phyloP scores from a whole-genome alignment of 2,329 filamentous ascomycete species.

The Macrophomina tecta region DNA sequence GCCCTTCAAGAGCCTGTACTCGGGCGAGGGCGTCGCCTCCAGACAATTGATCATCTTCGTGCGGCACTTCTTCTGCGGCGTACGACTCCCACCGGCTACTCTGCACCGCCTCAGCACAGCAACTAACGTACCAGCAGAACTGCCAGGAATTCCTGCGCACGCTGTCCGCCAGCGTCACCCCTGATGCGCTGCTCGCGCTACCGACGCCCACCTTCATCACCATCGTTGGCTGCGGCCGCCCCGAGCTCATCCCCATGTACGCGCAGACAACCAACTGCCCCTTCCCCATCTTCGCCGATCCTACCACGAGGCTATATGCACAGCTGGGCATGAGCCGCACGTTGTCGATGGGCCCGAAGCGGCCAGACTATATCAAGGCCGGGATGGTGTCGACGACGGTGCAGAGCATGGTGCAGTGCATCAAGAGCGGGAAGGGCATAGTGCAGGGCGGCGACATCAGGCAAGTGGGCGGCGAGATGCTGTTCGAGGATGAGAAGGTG shows the following conservation, averaged over 20 bases:
- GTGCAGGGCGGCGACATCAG: constrained; percentile 69
- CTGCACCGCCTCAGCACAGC: background rate
- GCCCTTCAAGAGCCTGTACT: constrained; percentile 46
- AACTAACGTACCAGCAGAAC: constrained; percentile 56
- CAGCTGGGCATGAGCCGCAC: constrained; percentile 73
- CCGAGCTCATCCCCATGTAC: constrained; percentile 72
- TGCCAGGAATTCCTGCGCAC: constrained; percentile 76
- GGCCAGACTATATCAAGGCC: constrained; percentile 70
- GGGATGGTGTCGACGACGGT: constrained; percentile 54
- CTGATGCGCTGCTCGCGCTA: constrained; percentile 53
- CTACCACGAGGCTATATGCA: constrained; percentile 68
- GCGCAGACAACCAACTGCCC: constrained; percentile 65
- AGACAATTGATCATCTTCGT: constrained; percentile 75
- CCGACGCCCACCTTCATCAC: constrained; percentile 65
- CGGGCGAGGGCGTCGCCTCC: constrained; percentile 41
- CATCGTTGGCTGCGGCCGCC: constrained; percentile 75
- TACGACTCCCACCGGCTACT: constrained; percentile 50
- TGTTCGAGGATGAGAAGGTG: constrained; percentile 74
- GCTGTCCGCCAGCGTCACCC: constrained; percentile 63
- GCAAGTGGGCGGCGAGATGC: constrained; percentile 78
- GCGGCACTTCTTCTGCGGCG: constrained; percentile 81
- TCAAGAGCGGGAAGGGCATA: constrained; percentile 65
- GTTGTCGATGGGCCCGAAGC: constrained; percentile 61
- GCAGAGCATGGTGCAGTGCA: constrained; percentile 63
- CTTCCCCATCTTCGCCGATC: constrained; percentile 81